Evolutionary conservation across 495 filamentous ascomycete genomes (phyloP).

Genomic region (Hypoxylon trugodes): DNA sequence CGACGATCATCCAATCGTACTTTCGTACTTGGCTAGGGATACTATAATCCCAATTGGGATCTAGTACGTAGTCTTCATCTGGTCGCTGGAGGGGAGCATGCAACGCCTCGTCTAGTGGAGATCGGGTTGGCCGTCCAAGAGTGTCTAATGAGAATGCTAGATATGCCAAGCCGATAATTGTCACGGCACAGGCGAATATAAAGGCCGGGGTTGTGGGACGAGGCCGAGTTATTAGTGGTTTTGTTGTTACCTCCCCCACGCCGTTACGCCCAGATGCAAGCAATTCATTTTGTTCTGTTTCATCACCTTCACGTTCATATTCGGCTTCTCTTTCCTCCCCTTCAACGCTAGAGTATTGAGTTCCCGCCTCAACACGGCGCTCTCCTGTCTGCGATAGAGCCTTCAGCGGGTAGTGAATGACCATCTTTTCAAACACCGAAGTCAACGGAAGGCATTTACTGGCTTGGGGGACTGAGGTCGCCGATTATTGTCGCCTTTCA

Average conservation of each 20-base stretch:
- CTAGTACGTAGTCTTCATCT: slow-evolving; percentile 54
- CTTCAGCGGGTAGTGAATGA: not conserved
- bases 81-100: slow-evolving; percentile 36
- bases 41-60: slow-evolving; percentile 56
- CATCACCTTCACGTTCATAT: not conserved
- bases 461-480: not conserved
- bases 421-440: slow-evolving; percentile 23
- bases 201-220: slow-evolving; percentile 4
- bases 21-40: slow-evolving; percentile 50
- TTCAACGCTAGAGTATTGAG: not conserved
- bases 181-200: slow-evolving; percentile 18
- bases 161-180: slow-evolving; percentile 21
- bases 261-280: slow-evolving; percentile 2
- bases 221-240: not conserved
- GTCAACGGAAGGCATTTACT: not conserved
- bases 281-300: slow-evolving; percentile 3
- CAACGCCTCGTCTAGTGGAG: slow-evolving; percentile 13
- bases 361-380: slow-evolving; percentile 5
- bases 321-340: not conserved
- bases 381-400: slow-evolving; percentile 25
- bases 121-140: not conserved
- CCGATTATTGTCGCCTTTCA: not conserved
- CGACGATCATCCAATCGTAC: slow-evolving; percentile 60
- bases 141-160: slow-evolving; percentile 18
- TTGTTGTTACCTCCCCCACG: slow-evolving; percentile 1